Evolutionary conservation across 257 asterid genomes (phyloP).

Genomic region (Rehmannia glutinosa): DNA sequence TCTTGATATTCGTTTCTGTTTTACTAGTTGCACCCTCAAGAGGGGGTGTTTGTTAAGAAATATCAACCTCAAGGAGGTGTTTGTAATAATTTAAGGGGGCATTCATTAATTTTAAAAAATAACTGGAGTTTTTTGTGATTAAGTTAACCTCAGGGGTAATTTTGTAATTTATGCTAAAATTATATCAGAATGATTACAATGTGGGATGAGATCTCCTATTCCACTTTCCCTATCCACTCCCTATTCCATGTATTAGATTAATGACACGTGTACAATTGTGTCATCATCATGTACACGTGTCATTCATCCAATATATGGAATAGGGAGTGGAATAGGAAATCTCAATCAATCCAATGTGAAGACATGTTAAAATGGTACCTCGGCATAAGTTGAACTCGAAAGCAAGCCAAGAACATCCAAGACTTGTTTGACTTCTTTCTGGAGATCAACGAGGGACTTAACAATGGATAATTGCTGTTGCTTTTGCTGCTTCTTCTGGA

Average conservation of each 20-base stretch:
- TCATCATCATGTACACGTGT: too few relatives aligned
- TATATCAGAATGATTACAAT: too few relatives aligned
- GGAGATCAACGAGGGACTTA: constrained; percentile 21
- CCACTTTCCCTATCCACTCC: too few relatives aligned
- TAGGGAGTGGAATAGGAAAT: too few relatives aligned
- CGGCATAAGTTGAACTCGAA: constrained; percentile 22
- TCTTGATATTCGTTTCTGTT: too few relatives aligned
- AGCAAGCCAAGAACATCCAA: constrained; percentile 34
- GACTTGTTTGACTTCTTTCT: constrained; percentile 23
- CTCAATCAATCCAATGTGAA: neutral
- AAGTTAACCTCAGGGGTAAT: neutral
- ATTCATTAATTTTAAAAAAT: neutral
- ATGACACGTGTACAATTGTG: too few relatives aligned
- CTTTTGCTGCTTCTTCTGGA: constrained; percentile 31
- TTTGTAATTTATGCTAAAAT: too few relatives aligned
- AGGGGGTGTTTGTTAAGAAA: too few relatives aligned
- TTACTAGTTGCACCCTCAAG: too few relatives aligned
- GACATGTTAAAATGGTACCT: constrained; percentile 18
- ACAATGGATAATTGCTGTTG: constrained; percentile 21
- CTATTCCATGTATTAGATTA: too few relatives aligned
- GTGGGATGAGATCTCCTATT: too few relatives aligned
- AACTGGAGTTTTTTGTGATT: neutral
- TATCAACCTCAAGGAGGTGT: neutral
- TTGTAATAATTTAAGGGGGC: neutral
- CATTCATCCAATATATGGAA: too few relatives aligned